A percentile compares a stretch with the other conserved stretches of the same genome.
Evolutionary conservation across 169 alveolate species (phyloP).

Genomic region (Eimeria brunetti): DNA sequence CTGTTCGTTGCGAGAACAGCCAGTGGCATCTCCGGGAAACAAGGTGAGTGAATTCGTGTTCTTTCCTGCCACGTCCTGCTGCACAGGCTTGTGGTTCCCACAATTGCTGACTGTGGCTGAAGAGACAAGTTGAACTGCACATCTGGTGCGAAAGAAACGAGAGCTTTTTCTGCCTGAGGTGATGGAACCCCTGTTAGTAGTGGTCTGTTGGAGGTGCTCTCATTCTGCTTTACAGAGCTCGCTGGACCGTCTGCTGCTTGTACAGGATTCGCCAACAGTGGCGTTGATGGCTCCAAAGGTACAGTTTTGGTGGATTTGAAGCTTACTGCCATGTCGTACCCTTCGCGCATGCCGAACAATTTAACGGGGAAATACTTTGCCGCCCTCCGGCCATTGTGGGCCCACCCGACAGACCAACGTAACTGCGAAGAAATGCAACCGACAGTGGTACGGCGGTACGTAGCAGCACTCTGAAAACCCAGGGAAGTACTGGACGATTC

Average conservation of each 20-base stretch:
- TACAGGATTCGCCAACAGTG: slow-evolving; percentile 21
- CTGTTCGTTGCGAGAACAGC: neutral
- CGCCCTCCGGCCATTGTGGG: slow-evolving; percentile 86
- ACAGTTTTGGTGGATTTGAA: slow-evolving; percentile 77
- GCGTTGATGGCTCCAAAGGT: slow-evolving; percentile 3
- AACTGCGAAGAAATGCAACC: slow-evolving; percentile 72
- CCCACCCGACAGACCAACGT: slow-evolving; percentile 89
- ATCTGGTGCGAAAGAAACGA: neutral
- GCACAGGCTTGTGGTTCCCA: neutral
- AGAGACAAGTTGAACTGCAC: neutral
- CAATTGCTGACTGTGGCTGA: slow-evolving; percentile 21
- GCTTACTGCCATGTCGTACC: slow-evolving; percentile 85
- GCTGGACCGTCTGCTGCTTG: slow-evolving; percentile 15
- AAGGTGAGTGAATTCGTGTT: neutral
- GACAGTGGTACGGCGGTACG: neutral
- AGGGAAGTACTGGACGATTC: neutral
- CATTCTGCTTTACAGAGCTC: neutral
- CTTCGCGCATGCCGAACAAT: slow-evolving; percentile 86
- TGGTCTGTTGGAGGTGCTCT: neutral
- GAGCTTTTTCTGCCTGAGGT: neutral
- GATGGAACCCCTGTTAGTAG: neutral
- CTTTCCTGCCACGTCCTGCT: slow-evolving; percentile 14
- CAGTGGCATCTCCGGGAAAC: slow-evolving; percentile 1
- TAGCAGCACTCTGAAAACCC: neutral
- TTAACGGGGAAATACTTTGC: slow-evolving; percentile 88